A percentile compares a stretch with the other conserved stretches of the same genome.
phyloP scores from a whole-genome alignment of 352 stramenopile species.

The Phytophthora pinifolia region DNA sequence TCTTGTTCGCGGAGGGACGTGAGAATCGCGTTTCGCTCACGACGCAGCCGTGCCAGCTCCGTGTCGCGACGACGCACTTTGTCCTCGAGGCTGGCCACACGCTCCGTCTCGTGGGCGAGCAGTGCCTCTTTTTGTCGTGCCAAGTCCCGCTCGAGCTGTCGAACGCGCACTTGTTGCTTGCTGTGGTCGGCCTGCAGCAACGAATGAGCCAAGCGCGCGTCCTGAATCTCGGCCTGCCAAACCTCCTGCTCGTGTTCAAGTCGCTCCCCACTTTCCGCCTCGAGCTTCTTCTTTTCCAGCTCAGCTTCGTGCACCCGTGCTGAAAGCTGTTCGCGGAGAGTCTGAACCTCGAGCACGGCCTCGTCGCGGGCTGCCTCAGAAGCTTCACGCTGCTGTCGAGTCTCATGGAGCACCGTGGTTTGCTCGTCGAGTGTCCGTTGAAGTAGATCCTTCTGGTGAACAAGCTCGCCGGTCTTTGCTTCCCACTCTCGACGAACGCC shows the following conservation, averaged over 20 bases:
- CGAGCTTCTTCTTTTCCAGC: constrained; percentile 32
- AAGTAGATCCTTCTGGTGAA: constrained; percentile 34
- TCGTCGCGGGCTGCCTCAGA: constrained; percentile 30
- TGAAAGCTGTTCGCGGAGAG: constrained; percentile 42
- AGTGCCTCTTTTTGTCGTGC: constrained; percentile 48
- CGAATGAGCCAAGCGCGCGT: constrained; percentile 48
- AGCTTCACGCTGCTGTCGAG: constrained; percentile 29
- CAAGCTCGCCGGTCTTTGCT: constrained; percentile 41
- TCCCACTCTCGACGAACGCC: constrained; percentile 50
- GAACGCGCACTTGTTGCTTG: constrained; percentile 61
- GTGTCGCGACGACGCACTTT: constrained; percentile 40
- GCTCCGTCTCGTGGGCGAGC: constrained; percentile 41
- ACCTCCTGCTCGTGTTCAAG: constrained; percentile 54
- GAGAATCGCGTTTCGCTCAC: constrained; percentile 67
- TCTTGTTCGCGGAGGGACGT: constrained; percentile 56
- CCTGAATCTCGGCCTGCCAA: constrained; percentile 60
- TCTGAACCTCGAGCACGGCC: constrained; percentile 38
- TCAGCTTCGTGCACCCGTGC: constrained; percentile 31
- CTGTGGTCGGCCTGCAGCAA: constrained; percentile 49
- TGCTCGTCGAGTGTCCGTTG: constrained; percentile 28
- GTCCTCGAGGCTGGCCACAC: constrained; percentile 39
- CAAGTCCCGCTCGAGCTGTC: constrained; percentile 64
- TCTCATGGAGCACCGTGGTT: background rate
- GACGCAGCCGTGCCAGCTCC: constrained; percentile 56
- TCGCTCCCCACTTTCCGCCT: constrained; percentile 31